A percentile compares a stretch with the other conserved stretches of the same genome.
These are phyloP conservation scores for Ephemerocybe angulata DNA, from an alignment of 768 basidiomycete species.

Conservation along the genomic window DNA sequence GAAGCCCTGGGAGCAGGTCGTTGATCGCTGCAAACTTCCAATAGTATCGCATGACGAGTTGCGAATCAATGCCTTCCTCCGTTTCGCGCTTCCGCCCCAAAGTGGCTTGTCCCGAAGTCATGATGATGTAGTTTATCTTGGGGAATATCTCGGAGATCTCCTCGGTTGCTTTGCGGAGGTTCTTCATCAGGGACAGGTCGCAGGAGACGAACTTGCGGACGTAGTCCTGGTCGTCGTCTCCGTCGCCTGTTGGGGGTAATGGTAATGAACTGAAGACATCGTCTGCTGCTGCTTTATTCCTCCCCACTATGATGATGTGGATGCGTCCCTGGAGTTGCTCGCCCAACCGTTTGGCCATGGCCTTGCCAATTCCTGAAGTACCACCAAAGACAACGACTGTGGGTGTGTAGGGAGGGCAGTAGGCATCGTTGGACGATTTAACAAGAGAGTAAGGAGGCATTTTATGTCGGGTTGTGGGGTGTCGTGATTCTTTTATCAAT, in stretches of 20 bases:
- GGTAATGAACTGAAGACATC: slow-evolving; percentile 29
- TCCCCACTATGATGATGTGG: slow-evolving; percentile 41
- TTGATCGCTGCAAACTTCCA: slow-evolving; percentile 35
- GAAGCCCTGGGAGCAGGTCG: slow-evolving; percentile 36
- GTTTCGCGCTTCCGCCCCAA: slow-evolving; percentile 28
- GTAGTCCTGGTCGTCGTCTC: slow-evolving; percentile 9
- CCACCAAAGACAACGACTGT: slow-evolving; percentile 25
- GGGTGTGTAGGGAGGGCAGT: slow-evolving; percentile 22
- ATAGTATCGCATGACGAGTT: slow-evolving; percentile 39
- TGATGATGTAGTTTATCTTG: slow-evolving; percentile 40
- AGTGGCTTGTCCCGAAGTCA: slow-evolving; percentile 19
- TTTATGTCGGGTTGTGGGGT: background rate
- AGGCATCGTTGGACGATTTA: slow-evolving; percentile 21
- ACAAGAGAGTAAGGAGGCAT: slow-evolving; percentile 16
- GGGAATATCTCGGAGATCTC: slow-evolving; percentile 27
- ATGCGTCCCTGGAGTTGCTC: slow-evolving; percentile 35
- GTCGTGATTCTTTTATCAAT: background rate
- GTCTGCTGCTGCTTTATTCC: slow-evolving; percentile 36
- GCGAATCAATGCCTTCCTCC: slow-evolving; percentile 39
- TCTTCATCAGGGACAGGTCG: slow-evolving; percentile 38
- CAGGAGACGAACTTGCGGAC: slow-evolving; percentile 36
- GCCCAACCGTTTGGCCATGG: slow-evolving; percentile 33
- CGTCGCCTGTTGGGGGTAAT: slow-evolving; percentile 14
- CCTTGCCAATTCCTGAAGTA: slow-evolving; percentile 31
- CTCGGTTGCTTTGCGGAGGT: slow-evolving; percentile 28